These are phyloP conservation scores for Verticillium albo-atrum DNA, from an alignment of 2,329 filamentous ascomycete species.

Conservation along the genomic window DNA sequence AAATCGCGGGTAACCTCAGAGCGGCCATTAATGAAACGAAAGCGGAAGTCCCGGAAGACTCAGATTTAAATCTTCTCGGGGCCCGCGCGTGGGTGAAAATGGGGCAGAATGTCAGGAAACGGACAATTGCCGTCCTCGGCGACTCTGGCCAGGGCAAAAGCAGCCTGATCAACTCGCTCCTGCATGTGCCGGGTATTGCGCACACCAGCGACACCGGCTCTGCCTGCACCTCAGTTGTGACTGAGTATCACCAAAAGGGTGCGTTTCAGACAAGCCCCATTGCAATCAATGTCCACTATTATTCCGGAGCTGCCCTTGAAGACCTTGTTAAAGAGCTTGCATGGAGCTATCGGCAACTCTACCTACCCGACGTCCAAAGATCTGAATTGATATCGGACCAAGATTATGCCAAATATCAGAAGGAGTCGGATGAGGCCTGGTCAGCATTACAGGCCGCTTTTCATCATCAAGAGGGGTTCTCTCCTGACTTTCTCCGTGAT, in stretches of 20 bases:
- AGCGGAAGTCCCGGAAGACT: background rate
- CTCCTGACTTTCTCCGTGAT: conserved; percentile 14
- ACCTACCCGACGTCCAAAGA: conserved; percentile 15
- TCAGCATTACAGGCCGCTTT: conserved; percentile 28
- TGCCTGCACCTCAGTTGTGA: conserved; percentile 28
- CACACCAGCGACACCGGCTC: conserved; percentile 23
- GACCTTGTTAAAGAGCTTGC: conserved; percentile 24
- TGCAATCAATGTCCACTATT: conserved; percentile 26
- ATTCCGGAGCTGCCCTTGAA: conserved; percentile 18
- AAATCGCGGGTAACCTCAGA: background rate
- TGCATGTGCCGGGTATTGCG: conserved; percentile 22
- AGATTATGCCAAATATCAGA: conserved; percentile 19
- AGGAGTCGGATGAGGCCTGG: conserved; percentile 35
- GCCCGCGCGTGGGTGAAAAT: background rate
- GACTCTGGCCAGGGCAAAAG: conserved; percentile 22
- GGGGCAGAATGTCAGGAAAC: background rate
- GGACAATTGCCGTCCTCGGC: conserved; percentile 6
- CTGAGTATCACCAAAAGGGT: conserved; percentile 25
- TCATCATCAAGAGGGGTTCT: conserved; percentile 20
- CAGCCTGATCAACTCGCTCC: conserved; percentile 28
- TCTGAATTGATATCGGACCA: conserved; percentile 12
- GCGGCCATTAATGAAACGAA: background rate
- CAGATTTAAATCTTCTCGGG: background rate
- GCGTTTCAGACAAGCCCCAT: conserved; percentile 17
- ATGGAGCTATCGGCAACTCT: conserved; percentile 25